Evolutionary conservation across 805 yeast species (phyloP).

Genomic region (Kazachstania bromeliacearum): DNA sequence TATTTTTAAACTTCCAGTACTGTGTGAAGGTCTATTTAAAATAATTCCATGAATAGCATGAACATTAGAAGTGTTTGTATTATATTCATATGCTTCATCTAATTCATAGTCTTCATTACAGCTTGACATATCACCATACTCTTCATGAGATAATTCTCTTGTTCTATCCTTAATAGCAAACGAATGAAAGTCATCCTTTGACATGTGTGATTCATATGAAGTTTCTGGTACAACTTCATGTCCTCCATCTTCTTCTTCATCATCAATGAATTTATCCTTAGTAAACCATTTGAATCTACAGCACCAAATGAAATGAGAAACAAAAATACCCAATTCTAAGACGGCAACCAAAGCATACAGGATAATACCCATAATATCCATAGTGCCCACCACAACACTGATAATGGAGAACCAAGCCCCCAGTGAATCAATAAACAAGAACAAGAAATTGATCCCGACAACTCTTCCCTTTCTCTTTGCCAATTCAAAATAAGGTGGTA

Average conservation of each 20-base stretch:
- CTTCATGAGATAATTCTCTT: neutral
- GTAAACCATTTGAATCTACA: constrained; percentile 32
- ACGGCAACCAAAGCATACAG: constrained; percentile 64
- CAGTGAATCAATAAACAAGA: constrained; percentile 60
- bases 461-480: constrained; percentile 74
- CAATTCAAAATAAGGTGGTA: constrained; percentile 85
- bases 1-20: constrained; percentile 3
- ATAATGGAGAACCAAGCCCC: constrained; percentile 77
- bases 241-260: constrained; percentile 3
- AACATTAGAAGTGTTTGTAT: constrained; percentile 1
- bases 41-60: constrained; percentile 9
- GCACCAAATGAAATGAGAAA: constrained; percentile 64
- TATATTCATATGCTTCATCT: neutral
- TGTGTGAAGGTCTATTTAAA: neutral
- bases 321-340: constrained; percentile 68
- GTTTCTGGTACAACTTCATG: neutral
- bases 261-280: constrained; percentile 1
- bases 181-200: too few relatives aligned
- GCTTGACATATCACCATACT: constrained; percentile 2
- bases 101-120: constrained; percentile 1
- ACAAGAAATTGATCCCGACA: constrained; percentile 78
- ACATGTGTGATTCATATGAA: neutral
- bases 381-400: constrained; percentile 47
- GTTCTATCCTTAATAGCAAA: neutral
- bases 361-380: constrained; percentile 73